Conservation (phyloP, 1,284 basidiomycete species). For the Paramarasmius palmivorus region DNA sequence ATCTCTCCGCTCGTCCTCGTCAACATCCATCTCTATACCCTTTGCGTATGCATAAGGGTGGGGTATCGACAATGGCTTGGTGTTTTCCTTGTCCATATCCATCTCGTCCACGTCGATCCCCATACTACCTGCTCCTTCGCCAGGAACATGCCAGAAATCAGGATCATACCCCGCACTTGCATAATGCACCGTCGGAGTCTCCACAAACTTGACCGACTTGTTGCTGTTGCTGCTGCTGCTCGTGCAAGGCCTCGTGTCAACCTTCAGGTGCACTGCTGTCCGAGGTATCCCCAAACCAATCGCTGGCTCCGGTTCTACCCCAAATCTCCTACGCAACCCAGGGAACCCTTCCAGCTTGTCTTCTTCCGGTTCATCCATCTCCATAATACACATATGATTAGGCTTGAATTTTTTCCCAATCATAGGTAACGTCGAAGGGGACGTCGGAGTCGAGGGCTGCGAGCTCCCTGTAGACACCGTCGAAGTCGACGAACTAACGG, state of each 20-base stretch:
- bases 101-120: constrained; percentile 39
- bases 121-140: constrained; percentile 18
- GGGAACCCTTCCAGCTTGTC: neutral
- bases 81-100: constrained; percentile 27
- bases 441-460: constrained; percentile 27
- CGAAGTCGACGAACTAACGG: neutral
- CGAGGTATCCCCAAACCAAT: too few relatives aligned
- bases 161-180: constrained; percentile 25
- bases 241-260: constrained; percentile 2
- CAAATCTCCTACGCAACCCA: neutral
- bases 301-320: neutral
- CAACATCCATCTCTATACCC: neutral
- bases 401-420: constrained; percentile 14
- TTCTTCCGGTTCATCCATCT: constrained; percentile 9
- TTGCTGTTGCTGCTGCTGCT: constrained; percentile 35
- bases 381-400: constrained; percentile 13
- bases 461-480: constrained; percentile 15
- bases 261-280: neutral
- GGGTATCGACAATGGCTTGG: constrained; percentile 8
- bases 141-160: constrained; percentile 4
- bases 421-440: constrained; percentile 20
- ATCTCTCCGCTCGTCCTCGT: neutral
- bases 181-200: constrained; percentile 48
- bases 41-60: constrained; percentile 9
- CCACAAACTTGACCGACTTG: constrained; percentile 54